Percentiles rank a stretch among this genome's conserved stretches.
Conservation (phyloP, 331 rosid genomes). For the Stylosanthes scabra region DNA sequence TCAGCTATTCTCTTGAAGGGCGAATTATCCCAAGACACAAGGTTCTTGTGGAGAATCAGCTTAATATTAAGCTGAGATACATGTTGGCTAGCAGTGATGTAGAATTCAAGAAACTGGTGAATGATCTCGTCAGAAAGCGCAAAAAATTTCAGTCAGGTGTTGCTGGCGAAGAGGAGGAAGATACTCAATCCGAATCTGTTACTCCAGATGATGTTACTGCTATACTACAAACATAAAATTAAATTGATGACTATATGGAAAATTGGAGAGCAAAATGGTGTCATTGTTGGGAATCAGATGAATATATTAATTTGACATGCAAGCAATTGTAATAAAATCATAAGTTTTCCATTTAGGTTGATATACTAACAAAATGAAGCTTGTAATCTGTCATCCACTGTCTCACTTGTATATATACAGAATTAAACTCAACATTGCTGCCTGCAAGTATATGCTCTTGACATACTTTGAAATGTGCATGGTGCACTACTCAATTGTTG, state of each 20-base stretch:
- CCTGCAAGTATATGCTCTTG: constrained; percentile 31
- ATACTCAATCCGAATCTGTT: constrained; percentile 30
- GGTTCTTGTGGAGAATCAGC: constrained; percentile 74
- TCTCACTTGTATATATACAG: constrained; percentile 24
- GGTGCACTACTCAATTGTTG: background rate
- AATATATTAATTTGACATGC: constrained; percentile 25
- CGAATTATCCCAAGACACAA: constrained; percentile 92
- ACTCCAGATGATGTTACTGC: constrained; percentile 31
- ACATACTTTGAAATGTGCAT: background rate
- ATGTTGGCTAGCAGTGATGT: constrained; percentile 81
- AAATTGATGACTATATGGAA: constrained; percentile 16
- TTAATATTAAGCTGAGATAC: constrained; percentile 78
- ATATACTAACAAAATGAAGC: constrained; percentile 15
- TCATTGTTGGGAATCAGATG: constrained; percentile 24
- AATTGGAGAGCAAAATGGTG: background rate
- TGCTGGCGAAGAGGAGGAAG: constrained; percentile 22
- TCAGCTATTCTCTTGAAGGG: constrained; percentile 89
- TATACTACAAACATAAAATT: background rate
- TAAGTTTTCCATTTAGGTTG: background rate
- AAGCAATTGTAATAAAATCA: constrained; percentile 29
- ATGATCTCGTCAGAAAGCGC: constrained; percentile 57
- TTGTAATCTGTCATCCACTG: background rate
- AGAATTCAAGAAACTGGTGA: constrained; percentile 76
- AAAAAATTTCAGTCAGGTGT: constrained; percentile 56
- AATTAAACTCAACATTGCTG: constrained; percentile 10